phyloP scores from a whole-genome alignment of 768 basidiomycete species.

The Cubamyces lactineus region DNA sequence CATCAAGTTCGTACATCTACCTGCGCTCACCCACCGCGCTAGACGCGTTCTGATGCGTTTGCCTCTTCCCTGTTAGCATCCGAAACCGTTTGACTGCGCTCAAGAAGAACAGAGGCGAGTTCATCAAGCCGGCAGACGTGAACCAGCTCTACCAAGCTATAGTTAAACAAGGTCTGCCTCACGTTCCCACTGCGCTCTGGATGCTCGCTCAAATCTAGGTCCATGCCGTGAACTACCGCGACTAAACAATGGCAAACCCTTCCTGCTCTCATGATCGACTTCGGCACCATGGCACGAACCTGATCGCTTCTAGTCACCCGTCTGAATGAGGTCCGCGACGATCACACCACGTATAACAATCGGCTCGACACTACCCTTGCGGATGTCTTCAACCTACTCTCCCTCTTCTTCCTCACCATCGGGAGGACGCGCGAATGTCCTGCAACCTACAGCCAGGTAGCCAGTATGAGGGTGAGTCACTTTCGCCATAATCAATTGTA shows the following conservation, averaged over 20 bases:
- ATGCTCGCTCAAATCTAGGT: not conserved
- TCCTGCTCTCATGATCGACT: conserved; percentile 16
- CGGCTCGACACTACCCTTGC: conserved; percentile 93
- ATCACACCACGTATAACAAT: conserved; percentile 76
- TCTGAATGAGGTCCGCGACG: conserved; percentile 88
- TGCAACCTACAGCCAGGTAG: conserved; percentile 94
- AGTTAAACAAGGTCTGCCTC: conserved; percentile 82
- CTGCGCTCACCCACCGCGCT: conserved; percentile 23
- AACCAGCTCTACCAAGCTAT: conserved; percentile 90
- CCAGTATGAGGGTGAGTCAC: conserved; percentile 88
- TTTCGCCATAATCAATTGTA: conserved; percentile 10
- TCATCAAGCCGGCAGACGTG: conserved; percentile 92
- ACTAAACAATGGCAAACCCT: conserved; percentile 5
- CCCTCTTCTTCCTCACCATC: conserved; percentile 96
- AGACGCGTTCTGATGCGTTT: conserved; percentile 23
- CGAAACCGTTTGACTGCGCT: conserved; percentile 93
- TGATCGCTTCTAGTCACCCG: conserved; percentile 65
- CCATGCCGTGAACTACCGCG: conserved; percentile 2
- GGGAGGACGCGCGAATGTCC: conserved; percentile 95
- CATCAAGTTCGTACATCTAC: conserved; percentile 65
- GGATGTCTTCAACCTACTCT: conserved; percentile 94
- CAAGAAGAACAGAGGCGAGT: conserved; percentile 91
- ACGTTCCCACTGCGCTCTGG: not conserved
- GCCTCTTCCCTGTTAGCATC: conserved; percentile 55
- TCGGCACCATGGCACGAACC: conserved; percentile 13